Percentiles rank a stretch among this genome's conserved stretches.
Evolutionary conservation across 495 filamentous ascomycete genomes (phyloP).

Genomic region (Cairneyella variabilis): DNA sequence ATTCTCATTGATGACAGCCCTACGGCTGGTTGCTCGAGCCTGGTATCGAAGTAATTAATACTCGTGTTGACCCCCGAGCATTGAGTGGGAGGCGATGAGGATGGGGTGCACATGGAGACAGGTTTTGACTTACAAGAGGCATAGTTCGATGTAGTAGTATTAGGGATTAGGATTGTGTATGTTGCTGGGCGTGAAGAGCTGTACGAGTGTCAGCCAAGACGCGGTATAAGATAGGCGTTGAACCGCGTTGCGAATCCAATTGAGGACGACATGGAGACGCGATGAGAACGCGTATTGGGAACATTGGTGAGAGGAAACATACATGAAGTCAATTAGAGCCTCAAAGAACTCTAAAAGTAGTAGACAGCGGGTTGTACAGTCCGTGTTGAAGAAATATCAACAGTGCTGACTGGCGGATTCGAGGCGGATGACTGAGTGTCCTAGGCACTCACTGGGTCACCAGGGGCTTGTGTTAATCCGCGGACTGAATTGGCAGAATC

Average conservation of each 20-base stretch:
- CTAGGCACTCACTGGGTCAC: constrained; percentile 17
- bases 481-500: not conserved
- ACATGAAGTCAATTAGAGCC: constrained; percentile 11
- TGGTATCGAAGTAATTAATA: constrained; percentile 17
- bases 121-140: constrained; percentile 45
- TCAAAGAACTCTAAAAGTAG: not conserved
- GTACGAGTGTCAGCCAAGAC: constrained; percentile 21
- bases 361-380: constrained; percentile 1
- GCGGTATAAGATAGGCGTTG: constrained; percentile 15
- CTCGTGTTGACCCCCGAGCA: not conserved
- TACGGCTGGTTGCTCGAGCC: constrained; percentile 32
- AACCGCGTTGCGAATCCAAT: constrained; percentile 9
- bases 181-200: constrained; percentile 8
- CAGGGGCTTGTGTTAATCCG: constrained; percentile 1
- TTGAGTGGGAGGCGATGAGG: constrained; percentile 5
- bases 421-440: constrained; percentile 2
- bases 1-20: constrained; percentile 74
- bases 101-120: constrained; percentile 2
- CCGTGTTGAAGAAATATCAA: constrained; percentile 15
- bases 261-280: constrained; percentile 12
- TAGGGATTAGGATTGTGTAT: constrained; percentile 22
- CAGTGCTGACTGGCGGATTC: constrained; percentile 13
- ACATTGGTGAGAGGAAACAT: constrained; percentile 9
- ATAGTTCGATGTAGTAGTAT: constrained; percentile 32
- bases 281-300: constrained; percentile 1